A percentile compares a stretch with the other conserved stretches of the same genome.
phyloP scores from a whole-genome alignment of 108 stramenopile species.

The Discostella pseudostelligera region DNA sequence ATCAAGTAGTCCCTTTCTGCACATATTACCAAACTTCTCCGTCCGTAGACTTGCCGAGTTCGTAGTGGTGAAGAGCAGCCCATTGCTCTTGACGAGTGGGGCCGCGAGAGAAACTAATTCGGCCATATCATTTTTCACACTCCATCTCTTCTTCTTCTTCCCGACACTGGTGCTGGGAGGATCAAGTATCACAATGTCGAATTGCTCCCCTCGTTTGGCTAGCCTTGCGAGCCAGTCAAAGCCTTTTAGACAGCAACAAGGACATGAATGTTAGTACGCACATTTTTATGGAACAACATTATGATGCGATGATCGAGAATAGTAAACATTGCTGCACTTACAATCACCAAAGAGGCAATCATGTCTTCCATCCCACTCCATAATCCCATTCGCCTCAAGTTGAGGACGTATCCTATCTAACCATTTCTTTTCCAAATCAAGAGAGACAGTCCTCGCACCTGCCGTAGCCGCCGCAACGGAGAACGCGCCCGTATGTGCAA shows the following conservation, averaged over 20 bases:
- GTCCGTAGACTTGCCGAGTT: conserved; percentile 69
- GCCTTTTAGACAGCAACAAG: conserved; percentile 7
- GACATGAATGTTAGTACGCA: not conserved
- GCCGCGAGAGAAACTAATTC: conserved; percentile 76
- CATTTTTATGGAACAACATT: no score
- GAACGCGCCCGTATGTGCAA: conserved; percentile 83
- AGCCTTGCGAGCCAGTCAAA: conserved; percentile 83
- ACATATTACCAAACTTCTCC: conserved; percentile 66
- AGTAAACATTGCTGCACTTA: no score
- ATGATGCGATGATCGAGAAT: no score
- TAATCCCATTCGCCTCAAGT: conserved; percentile 75
- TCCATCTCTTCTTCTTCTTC: conserved; percentile 81
- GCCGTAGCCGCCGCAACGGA: conserved; percentile 76
- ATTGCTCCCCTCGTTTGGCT: conserved; percentile 76
- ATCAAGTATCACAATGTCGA: conserved; percentile 85
- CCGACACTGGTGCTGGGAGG: conserved; percentile 83
- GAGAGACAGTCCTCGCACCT: conserved; percentile 63
- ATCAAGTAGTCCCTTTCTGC: conserved; percentile 62
- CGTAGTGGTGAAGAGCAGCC: conserved; percentile 74
- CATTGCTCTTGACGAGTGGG: conserved; percentile 70
- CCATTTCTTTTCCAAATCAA: conserved; percentile 85
- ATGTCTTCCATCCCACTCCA: conserved; percentile 67
- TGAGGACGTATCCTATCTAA: conserved; percentile 73
- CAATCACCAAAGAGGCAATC: conserved; percentile 86
- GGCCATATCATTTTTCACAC: conserved; percentile 72